Evolutionary conservation across 1,139 yeast genomes (phyloP), one percentile per base, ranked within the genome.

Genomic region (Kodamaea anthophila): DNA sequence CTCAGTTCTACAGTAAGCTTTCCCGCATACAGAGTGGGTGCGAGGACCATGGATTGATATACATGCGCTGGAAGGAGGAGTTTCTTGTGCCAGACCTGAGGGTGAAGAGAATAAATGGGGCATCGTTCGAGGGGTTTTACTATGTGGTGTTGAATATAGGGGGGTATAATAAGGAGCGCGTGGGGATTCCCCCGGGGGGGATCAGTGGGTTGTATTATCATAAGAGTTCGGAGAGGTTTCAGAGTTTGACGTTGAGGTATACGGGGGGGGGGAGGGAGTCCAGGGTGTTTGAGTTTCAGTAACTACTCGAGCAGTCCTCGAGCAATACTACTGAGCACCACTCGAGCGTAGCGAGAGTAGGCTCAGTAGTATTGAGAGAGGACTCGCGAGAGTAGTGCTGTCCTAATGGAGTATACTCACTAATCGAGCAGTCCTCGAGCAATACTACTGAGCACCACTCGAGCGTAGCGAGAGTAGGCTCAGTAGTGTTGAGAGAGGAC

Each of bases 1-100:
- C 29, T 1, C 29, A 29, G 11, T 28, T 42, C 15, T 31, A 31
- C 18, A 30, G 32, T 15, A 53, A 52, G 31, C 49, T 66, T 29
- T 42, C 41, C 13, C 42, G 40, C 22, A 61, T 65, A 25, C 63
- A 58, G 36, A 37, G 46, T 9, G 63, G 62, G 13, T 38, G 47
- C 18, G 48, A 40, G 18, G 55, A 53, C 41, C 37, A 51, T 56
- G 65, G 68, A 40, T 74, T 66, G 46, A 59, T 88, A 5, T 88
- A 77, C 51, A 88, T 88, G 96, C 68, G 96, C 42, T 88, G 96
- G 96, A 88, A 88, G 55, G 97, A 88, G 52, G 75, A 77, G 46
- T 86, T 85, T 47, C 58, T 87, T 38, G 77, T 84, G 9, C 94
- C 95, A 0, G 94, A 87, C 54, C 77, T 87, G 13, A 58, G 74